phyloP scores from a whole-genome alignment of 148 eudicot genomes.

The Arctostaphylos glauca region DNA sequence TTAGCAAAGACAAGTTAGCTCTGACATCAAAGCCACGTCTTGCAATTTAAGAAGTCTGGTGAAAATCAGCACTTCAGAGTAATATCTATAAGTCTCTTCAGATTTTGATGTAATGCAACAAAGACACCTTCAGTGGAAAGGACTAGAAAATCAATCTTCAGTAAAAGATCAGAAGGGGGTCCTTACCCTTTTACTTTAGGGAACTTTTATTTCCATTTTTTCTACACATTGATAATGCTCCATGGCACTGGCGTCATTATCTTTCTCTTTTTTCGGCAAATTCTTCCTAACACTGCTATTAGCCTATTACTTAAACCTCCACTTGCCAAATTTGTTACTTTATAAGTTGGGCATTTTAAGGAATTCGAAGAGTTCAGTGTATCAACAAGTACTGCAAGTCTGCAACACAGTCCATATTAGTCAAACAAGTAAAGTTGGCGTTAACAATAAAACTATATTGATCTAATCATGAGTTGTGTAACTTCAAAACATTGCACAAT shows the following conservation, averaged over 20 bases:
- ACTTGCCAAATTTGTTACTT: not conserved
- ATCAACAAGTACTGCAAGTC: too few relatives aligned
- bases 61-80: not conserved
- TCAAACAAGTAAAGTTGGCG: too few relatives aligned
- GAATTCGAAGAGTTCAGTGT: not conserved
- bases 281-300: not conserved
- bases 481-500: not conserved
- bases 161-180: not conserved
- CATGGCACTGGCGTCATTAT: not conserved
- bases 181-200: not conserved
- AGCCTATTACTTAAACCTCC: not conserved
- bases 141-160: not conserved
- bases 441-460: not conserved
- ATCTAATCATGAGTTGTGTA: not conserved
- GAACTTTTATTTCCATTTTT: not conserved
- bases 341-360: not conserved
- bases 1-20: constrained; percentile 11
- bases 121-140: not conserved
- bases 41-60: not conserved
- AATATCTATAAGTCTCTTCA: not conserved
- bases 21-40: not conserved
- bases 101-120: not conserved
- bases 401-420: too few relatives aligned
- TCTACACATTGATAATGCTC: not conserved
- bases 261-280: not conserved